These are phyloP conservation scores for Fusarium ramigenum DNA, from an alignment of 2,329 filamentous ascomycete species.

Conservation along the genomic window DNA sequence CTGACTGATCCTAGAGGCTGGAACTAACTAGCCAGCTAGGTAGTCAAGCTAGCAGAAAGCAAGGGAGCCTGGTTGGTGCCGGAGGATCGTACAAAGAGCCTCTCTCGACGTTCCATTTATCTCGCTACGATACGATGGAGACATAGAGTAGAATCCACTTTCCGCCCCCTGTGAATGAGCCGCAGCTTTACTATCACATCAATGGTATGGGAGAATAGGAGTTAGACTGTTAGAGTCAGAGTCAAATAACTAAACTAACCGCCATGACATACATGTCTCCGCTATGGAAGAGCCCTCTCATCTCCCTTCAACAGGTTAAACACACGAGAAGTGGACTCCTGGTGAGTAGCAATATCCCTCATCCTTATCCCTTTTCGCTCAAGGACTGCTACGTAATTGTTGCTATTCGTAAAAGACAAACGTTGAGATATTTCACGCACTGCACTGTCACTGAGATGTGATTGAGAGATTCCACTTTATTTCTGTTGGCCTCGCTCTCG, in stretches of 20 bases:
- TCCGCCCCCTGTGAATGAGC: constrained; percentile 24
- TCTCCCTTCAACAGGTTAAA: constrained; percentile 1
- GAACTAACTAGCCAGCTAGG: neutral
- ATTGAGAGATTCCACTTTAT: neutral
- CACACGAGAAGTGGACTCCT: neutral
- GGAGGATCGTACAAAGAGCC: constrained; percentile 30
- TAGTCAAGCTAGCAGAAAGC: neutral
- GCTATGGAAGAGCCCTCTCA: constrained; percentile 5
- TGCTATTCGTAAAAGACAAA: constrained; percentile 9
- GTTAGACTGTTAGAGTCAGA: constrained; percentile 10
- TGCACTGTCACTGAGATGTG: neutral
- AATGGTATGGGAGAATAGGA: neutral
- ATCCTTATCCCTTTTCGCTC: constrained; percentile 32
- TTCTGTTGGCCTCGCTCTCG: neutral
- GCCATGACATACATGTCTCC: constrained; percentile 23
- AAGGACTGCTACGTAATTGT: constrained; percentile 31
- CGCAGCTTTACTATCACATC: constrained; percentile 18
- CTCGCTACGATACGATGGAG: constrained; percentile 9
- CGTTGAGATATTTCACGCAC: constrained; percentile 24
- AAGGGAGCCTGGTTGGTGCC: constrained; percentile 14
- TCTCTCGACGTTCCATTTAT: constrained; percentile 16
- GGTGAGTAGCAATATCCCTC: constrained; percentile 31
- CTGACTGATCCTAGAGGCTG: neutral
- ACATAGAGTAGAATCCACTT: constrained; percentile 28
- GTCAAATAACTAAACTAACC: constrained; percentile 20